Conservation (phyloP, 805 yeast genomes). For the Starmerella gropengiesseri region DNA sequence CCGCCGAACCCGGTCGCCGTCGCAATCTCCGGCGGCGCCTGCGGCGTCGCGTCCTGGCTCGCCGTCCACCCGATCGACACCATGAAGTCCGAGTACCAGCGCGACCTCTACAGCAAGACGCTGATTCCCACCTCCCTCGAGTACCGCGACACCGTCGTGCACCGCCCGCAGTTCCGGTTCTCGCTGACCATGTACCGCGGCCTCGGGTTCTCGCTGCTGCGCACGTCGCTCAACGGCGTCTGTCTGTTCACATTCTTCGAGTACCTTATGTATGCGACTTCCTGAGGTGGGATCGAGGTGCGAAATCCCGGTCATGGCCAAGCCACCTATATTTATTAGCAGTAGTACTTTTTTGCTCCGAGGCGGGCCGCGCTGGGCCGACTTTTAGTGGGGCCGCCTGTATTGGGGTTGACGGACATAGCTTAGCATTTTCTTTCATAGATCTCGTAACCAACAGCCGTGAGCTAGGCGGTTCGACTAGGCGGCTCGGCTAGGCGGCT, state of each 20-base stretch:
- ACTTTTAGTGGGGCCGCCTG: too few species aligned
- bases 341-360: too few species aligned
- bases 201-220: constrained; percentile 57
- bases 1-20: constrained; percentile 36
- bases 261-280: constrained; percentile 40
- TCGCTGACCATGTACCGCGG: constrained; percentile 59
- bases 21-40: constrained; percentile 64
- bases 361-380: too few species aligned
- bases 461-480: too few species aligned
- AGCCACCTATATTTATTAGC: too few species aligned
- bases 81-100: constrained; percentile 60
- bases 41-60: constrained; percentile 69
- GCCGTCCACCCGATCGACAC: constrained; percentile 74
- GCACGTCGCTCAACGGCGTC: constrained; percentile 65
- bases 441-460: too few species aligned
- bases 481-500: too few species aligned
- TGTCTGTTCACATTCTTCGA: constrained; percentile 67
- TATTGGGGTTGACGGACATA: too few species aligned
- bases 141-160: constrained; percentile 28
- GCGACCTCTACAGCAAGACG: constrained; percentile 61
- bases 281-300: not conserved
- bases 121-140: constrained; percentile 39
- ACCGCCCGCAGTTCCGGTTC: constrained; percentile 26
- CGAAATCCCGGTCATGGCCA: too few species aligned
- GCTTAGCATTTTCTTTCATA: too few species aligned